Base-by-base conservation (phyloP, 148 eudicot genomes). In the Cornus suecica region DNA sequence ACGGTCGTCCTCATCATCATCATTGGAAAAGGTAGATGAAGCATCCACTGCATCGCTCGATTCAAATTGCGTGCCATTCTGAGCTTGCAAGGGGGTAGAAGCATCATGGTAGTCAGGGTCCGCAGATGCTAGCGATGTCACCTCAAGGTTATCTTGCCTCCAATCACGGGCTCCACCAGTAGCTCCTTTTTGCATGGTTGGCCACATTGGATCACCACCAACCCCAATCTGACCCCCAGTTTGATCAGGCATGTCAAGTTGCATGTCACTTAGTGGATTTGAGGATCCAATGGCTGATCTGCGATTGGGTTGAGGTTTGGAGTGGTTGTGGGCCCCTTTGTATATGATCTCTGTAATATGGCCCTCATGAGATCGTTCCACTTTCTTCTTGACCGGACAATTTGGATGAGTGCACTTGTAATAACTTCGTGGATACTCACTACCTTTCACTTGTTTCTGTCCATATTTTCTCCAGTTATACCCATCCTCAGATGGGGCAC, bases 391-490 rank as follows among this genome's bases (percentile, higher is more conserved):
- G 22, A 90, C 94, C 0, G 70, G 87, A 74, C 94, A 90, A 58
- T 80, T 83, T 8, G 79, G 82, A 54, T 86, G 83, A 0, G 94
- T 90, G 78, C 93, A 90, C 74, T 87, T 90, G 82, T 82, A 90
- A 72, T 87, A 90, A 73, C 93, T 87, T 42, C 94, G 84, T 4
- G 94, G 94, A 77, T 75, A 86, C 68, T 88, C 94, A 62, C 91
- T 90, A 18, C 94, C 94, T 77, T 90, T 90, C 26, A 88, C 94
- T 69, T 90, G 94, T 72, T 90, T 90, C 81, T 90, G 91, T 64
- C 94, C 94, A 62, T 90, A 90, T 73, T 90, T 90, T 78, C 91
- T 81, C 94, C 94, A 90, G 60, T 84, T 86, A 79, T 86, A 90
- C 27, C 89, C 94, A 54, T 90, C 91, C 45, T 86, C 94, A 10